phyloP scores from a whole-genome alignment of 2,329 filamentous ascomycete species.

The Penicillium decumbens region DNA sequence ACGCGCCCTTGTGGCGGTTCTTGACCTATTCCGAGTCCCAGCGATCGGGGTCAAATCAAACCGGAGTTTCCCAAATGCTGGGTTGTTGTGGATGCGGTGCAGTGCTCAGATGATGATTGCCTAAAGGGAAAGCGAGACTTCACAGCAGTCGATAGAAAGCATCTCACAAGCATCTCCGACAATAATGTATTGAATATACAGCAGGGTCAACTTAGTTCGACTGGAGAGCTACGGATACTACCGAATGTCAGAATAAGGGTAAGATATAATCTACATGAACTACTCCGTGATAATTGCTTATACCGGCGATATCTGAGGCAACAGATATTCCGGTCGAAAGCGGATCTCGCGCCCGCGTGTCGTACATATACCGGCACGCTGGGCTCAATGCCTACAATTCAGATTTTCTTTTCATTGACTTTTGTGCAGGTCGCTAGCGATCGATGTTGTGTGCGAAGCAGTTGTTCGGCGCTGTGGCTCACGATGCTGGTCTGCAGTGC shows the following conservation, averaged over 20 bases:
- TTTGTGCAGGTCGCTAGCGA: slow-evolving; percentile 11
- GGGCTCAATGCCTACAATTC: slow-evolving; percentile 9
- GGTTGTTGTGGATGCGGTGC: slow-evolving; percentile 49
- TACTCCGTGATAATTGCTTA: background rate
- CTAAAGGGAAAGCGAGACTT: slow-evolving; percentile 12
- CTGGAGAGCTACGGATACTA: too few species aligned
- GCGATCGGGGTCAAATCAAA: slow-evolving; percentile 56
- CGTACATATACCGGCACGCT: slow-evolving; percentile 6
- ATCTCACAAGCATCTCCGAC: too few species aligned
- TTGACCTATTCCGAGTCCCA: slow-evolving; percentile 54
- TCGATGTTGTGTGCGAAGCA: slow-evolving; percentile 12
- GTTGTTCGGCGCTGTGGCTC: slow-evolving; percentile 1
- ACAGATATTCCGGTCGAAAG: slow-evolving; percentile 11
- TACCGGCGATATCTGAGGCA: slow-evolving; percentile 7
- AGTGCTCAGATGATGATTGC: slow-evolving; percentile 52
- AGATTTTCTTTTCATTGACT: slow-evolving; percentile 8
- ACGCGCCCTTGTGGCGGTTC: slow-evolving; percentile 49
- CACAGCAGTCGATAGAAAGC: too few species aligned
- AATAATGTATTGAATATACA: too few species aligned
- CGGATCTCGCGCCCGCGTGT: slow-evolving; percentile 19
- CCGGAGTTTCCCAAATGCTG: slow-evolving; percentile 56
- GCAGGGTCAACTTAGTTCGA: too few species aligned
- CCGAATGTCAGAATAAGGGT: too few species aligned
- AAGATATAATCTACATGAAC: too few species aligned
- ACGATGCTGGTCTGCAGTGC: slow-evolving; percentile 4